Evolutionary conservation across 2,329 filamentous ascomycete genomes (phyloP).

Genomic region (Rachicladosporium sp.): DNA sequence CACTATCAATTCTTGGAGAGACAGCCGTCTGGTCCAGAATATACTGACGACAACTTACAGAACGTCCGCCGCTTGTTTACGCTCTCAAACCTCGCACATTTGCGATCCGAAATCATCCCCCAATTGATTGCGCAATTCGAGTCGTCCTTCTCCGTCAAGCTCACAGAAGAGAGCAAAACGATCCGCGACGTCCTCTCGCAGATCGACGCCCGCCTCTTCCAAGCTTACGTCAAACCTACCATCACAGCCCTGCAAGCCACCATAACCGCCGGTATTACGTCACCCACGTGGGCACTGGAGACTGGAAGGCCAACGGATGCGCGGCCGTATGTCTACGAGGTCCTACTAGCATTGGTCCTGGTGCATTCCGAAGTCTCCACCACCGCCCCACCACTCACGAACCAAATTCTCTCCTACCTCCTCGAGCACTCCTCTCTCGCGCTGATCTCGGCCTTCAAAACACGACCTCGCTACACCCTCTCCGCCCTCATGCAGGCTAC

Average conservation of each 20-base stretch:
- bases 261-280: constrained; percentile 60
- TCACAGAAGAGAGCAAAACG: constrained; percentile 85
- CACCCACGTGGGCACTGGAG: constrained; percentile 56
- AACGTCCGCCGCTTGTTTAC: constrained; percentile 77
- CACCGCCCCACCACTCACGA: constrained; percentile 57
- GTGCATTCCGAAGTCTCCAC: constrained; percentile 55
- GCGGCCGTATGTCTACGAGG: constrained; percentile 78
- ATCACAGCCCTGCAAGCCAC: constrained; percentile 55
- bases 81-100: constrained; percentile 75
- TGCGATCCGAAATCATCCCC: constrained; percentile 72
- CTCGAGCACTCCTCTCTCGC: constrained; percentile 70
- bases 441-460: constrained; percentile 68
- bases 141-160: constrained; percentile 81
- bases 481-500: constrained; percentile 90
- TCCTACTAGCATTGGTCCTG: constrained; percentile 72
- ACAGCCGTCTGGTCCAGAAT: no score
- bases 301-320: constrained; percentile 55
- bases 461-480: constrained; percentile 54
- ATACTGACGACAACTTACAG: constrained; percentile 7
- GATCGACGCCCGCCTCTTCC: constrained; percentile 83
- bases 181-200: constrained; percentile 82
- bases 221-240: constrained; percentile 75
- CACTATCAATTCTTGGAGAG: no score
- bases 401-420: constrained; percentile 72
- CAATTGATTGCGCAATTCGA: constrained; percentile 88